Conservation (phyloP, 2,329 filamentous ascomycete genomes). For the Claviceps sp. region DNA sequence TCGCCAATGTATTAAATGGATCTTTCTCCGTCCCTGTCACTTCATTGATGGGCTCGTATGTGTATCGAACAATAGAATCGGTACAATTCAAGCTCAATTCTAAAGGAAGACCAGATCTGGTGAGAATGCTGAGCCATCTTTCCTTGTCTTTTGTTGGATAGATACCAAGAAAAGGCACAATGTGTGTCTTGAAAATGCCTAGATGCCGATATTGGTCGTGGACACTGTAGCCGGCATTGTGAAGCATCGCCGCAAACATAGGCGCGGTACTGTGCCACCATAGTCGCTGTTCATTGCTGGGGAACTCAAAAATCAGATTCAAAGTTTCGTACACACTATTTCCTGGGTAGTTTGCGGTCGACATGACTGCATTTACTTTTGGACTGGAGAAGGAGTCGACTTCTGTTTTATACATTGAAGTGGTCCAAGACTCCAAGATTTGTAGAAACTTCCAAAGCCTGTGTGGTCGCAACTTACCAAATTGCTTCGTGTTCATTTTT, state of each 20-base stretch:
- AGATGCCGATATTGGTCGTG: not conserved
- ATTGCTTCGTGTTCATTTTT: no score
- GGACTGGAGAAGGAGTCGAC: not conserved
- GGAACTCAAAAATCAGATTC: not conserved
- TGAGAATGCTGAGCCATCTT: not conserved
- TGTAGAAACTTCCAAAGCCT: no score
- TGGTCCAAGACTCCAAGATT: not conserved
- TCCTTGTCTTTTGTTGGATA: not conserved
- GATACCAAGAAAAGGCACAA: not conserved
- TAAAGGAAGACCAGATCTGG: not conserved
- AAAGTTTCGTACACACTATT: not conserved
- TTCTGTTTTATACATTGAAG: not conserved
- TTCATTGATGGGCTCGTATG: not conserved
- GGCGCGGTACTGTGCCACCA: slow-evolving; percentile 4
- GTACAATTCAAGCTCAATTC: slow-evolving; percentile 2
- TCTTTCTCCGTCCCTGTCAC: not conserved
- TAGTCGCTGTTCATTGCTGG: not conserved
- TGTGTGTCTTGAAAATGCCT: not conserved
- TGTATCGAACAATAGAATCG: slow-evolving; percentile 1
- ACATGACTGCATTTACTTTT: not conserved
- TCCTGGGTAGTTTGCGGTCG: not conserved
- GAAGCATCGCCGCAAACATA: not conserved
- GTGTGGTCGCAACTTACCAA: no score
- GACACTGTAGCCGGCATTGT: not conserved
- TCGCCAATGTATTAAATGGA: not conserved